Conservation (phyloP, 192 early-diverging fungal genomes). For the Backusella parvicylindrica region DNA sequence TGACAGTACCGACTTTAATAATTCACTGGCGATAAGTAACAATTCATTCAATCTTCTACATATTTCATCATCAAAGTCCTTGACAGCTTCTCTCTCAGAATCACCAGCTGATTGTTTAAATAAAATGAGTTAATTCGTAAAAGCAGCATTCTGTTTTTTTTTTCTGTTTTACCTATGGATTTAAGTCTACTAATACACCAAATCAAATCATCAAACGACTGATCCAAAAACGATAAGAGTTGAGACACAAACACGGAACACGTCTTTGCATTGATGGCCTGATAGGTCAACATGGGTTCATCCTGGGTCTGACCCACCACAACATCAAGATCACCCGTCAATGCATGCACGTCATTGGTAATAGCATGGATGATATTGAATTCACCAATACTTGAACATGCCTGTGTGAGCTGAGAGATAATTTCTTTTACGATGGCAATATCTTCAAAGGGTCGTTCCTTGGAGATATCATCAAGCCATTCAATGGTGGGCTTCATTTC, state of each 20-base stretch:
- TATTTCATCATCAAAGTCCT: constrained; percentile 36
- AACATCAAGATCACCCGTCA: constrained; percentile 23
- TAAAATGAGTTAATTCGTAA: too few relatives aligned
- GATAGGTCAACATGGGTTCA: constrained; percentile 22
- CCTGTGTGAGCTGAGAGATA: constrained; percentile 35
- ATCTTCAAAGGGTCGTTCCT: constrained; percentile 46
- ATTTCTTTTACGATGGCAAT: constrained; percentile 32
- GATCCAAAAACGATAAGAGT: constrained; percentile 41
- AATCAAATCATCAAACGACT: constrained; percentile 43
- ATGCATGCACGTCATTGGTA: constrained; percentile 24
- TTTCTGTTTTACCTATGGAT: not conserved
- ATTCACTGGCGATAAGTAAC: constrained; percentile 36
- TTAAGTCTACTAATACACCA: constrained; percentile 44
- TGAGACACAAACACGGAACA: constrained; percentile 25
- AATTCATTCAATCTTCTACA: constrained; percentile 37
- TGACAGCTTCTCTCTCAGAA: not conserved
- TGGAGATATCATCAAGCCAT: constrained; percentile 41
- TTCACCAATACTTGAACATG: constrained; percentile 31
- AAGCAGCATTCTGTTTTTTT: not conserved
- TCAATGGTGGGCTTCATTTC: constrained; percentile 29
- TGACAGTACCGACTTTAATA: constrained; percentile 39
- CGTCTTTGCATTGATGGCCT: constrained; percentile 44
- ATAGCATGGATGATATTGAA: constrained; percentile 31
- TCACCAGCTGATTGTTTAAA: too few relatives aligned
- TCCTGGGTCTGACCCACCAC: not conserved